Percentiles rank a stretch among this genome's conserved stretches.
These are phyloP conservation scores for Pilaira anomala DNA, from an alignment of 192 early-diverging fungal genomes.

Conservation along the genomic window DNA sequence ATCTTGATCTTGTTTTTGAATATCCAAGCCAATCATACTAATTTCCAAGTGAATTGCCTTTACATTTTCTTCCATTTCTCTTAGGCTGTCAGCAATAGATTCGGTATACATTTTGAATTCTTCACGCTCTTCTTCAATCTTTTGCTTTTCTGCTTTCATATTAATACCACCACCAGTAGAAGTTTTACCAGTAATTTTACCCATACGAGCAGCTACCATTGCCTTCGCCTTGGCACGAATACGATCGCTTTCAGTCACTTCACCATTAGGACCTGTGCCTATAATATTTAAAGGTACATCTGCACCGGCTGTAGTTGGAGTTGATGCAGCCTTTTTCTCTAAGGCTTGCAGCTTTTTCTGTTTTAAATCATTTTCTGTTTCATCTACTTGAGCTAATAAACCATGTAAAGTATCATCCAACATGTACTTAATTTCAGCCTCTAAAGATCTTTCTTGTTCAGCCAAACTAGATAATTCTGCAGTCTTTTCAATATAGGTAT, in stretches of 20 bases:
- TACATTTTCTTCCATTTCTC: constrained; percentile 12
- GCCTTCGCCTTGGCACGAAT: constrained; percentile 52
- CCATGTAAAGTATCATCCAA: constrained; percentile 36
- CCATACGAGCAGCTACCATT: constrained; percentile 51
- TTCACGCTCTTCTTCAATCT: constrained; percentile 27
- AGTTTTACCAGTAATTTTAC: constrained; percentile 43
- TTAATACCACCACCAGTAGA: not conserved
- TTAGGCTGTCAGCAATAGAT: constrained; percentile 10
- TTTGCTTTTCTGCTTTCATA: constrained; percentile 12
- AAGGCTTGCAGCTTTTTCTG: constrained; percentile 42
- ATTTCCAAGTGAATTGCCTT: constrained; percentile 28
- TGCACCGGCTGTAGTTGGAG: not conserved
- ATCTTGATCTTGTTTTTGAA: constrained; percentile 24
- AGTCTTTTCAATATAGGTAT: constrained; percentile 30
- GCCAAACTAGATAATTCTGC: constrained; percentile 43
- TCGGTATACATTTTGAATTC: constrained; percentile 27
- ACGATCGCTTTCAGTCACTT: constrained; percentile 49
- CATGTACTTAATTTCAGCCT: constrained; percentile 39
- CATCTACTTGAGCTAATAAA: constrained; percentile 41
- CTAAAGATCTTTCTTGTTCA: constrained; percentile 47
- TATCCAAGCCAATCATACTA: constrained; percentile 31
- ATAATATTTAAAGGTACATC: constrained; percentile 27
- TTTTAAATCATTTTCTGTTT: constrained; percentile 44
- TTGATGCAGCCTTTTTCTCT: constrained; percentile 29
- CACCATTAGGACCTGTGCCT: constrained; percentile 52